These are phyloP conservation scores for Termitomyces sp. DNA, from an alignment of 768 basidiomycete genomes.

Conservation along the genomic window DNA sequence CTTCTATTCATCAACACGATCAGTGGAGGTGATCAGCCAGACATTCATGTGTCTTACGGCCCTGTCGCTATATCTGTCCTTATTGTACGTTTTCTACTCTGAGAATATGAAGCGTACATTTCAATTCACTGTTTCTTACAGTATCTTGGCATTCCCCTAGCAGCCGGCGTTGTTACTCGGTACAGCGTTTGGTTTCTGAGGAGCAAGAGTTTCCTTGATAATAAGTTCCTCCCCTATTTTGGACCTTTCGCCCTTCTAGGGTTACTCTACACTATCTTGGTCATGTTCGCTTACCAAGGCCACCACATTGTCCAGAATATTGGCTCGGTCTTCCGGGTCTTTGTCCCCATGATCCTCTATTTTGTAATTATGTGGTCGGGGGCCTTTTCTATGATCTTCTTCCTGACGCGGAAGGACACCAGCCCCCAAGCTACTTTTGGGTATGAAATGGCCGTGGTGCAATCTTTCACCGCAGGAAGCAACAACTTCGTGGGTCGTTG, in stretches of 20 bases:
- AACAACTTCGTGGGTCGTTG: slow-evolving; percentile 65
- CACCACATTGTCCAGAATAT: slow-evolving; percentile 73
- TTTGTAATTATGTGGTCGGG: slow-evolving; percentile 34
- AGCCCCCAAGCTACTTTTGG: slow-evolving; percentile 28
- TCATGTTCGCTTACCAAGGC: slow-evolving; percentile 71
- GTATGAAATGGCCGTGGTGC: slow-evolving; percentile 75
- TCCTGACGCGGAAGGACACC: slow-evolving; percentile 36
- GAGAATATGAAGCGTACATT: neutral
- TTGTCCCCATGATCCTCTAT: slow-evolving; percentile 79
- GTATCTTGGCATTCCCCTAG: slow-evolving; percentile 84
- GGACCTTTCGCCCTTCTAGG: slow-evolving; percentile 70
- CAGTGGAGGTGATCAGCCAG: slow-evolving; percentile 38
- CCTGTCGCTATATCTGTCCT: slow-evolving; percentile 65
- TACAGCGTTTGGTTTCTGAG: slow-evolving; percentile 46
- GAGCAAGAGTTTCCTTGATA: slow-evolving; percentile 48
- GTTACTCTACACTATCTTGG: slow-evolving; percentile 77
- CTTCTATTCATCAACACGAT: slow-evolving; percentile 75
- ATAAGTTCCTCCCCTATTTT: slow-evolving; percentile 65
- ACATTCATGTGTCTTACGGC: slow-evolving; percentile 53
- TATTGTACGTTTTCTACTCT: slow-evolving; percentile 49
- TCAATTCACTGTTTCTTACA: slow-evolving; percentile 22
- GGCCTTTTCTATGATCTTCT: slow-evolving; percentile 13
- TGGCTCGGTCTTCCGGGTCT: slow-evolving; percentile 74
- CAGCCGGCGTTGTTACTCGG: slow-evolving; percentile 70
- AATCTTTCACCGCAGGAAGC: slow-evolving; percentile 76